Conservation (phyloP, 441 rosid genomes). For the Erodium moschatum region DNA sequence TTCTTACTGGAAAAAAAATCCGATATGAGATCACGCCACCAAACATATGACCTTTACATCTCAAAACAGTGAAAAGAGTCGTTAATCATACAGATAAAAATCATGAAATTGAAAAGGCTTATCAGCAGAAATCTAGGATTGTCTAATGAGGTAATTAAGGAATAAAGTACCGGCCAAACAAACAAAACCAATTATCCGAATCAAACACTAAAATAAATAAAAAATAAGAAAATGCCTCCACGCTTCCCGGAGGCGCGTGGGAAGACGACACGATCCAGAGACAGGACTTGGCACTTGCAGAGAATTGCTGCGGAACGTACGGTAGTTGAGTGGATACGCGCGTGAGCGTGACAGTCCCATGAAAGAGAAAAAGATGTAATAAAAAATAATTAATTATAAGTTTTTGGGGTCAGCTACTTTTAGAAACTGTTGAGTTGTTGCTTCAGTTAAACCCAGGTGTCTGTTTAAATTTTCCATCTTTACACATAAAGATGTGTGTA, state of each 20-base stretch:
- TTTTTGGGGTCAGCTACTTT: background rate
- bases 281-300: constrained; percentile 2
- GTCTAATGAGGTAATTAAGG: background rate
- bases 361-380: background rate
- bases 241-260: background rate
- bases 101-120: background rate
- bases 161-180: background rate
- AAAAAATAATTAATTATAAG: too few relatives aligned
- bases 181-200: background rate
- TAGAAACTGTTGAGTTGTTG: background rate
- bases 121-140: background rate
- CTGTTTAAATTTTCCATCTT: background rate
- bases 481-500: constrained; percentile 1
- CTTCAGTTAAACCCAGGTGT: constrained; percentile 6
- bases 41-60: too few relatives aligned
- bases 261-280: background rate
- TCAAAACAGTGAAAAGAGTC: too few relatives aligned
- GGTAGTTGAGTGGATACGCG: background rate
- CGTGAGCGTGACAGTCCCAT: constrained; percentile 7
- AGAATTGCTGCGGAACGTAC: background rate
- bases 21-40: too few relatives aligned
- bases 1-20: too few relatives aligned
- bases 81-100: background rate
- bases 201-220: background rate
- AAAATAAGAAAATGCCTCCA: background rate